These are phyloP conservation scores for Deuterostichococcus epilithicus DNA, from an alignment of 139 green algal species.

Conservation along the genomic window DNA sequence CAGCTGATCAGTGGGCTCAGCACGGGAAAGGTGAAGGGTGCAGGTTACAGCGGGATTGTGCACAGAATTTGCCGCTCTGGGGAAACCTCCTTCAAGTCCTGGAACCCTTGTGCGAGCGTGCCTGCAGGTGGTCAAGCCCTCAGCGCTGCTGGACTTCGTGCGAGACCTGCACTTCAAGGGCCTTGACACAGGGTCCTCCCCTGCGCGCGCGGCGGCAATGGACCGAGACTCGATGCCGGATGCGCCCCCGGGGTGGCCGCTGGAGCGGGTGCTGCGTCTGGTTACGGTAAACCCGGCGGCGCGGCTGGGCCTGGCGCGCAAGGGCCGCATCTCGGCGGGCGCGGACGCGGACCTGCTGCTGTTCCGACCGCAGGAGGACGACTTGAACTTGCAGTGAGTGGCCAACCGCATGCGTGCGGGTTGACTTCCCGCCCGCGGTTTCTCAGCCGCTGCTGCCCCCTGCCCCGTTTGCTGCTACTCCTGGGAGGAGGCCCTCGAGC, in stretches of 20 bases:
- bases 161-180: conserved; percentile 7
- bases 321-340: conserved; percentile 25
- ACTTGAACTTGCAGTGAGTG: conserved; percentile 4
- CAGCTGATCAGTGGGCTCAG: too few relatives aligned
- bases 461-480: too few relatives aligned
- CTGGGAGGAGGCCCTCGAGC: too few relatives aligned
- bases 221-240: not conserved
- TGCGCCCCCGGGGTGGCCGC: not conserved
- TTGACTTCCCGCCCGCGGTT: not conserved
- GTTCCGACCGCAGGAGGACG: conserved; percentile 10
- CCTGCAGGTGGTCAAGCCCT: conserved; percentile 14
- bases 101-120: not conserved
- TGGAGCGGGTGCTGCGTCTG: conserved; percentile 21
- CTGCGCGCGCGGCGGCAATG: not conserved
- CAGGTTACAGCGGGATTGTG: not conserved
- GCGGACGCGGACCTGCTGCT: conserved; percentile 37
- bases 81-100: not conserved
- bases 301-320: conserved; percentile 22
- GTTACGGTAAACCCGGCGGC: conserved; percentile 26
- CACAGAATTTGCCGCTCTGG: not conserved
- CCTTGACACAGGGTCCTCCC: too few relatives aligned
- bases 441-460: too few relatives aligned
- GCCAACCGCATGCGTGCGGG: too few relatives aligned
- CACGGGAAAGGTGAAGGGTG: too few relatives aligned
- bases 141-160: conserved; percentile 23